Conservation (phyloP, 208 protist species). For the Acanthamoeba sp. region DNA sequence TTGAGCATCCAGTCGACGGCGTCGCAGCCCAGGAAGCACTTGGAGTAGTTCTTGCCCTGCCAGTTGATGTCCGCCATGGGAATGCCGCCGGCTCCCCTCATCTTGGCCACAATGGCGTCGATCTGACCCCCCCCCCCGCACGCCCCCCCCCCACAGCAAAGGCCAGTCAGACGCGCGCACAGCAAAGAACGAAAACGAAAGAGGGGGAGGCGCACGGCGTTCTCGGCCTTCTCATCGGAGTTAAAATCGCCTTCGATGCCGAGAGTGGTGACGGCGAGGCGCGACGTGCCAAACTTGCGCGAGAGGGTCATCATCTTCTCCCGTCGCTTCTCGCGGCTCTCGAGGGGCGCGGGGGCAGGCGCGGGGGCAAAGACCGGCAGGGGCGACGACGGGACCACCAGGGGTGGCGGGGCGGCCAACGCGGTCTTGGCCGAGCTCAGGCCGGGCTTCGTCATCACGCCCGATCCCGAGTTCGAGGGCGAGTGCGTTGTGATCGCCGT, state of each 20-base stretch:
- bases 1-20: slow-evolving; percentile 67
- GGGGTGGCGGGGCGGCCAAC: background rate
- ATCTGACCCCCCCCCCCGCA: background rate
- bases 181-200: background rate
- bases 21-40: slow-evolving; percentile 70
- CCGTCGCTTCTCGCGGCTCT: slow-evolving; percentile 33
- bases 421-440: background rate
- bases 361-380: background rate
- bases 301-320: slow-evolving; percentile 55
- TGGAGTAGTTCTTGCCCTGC: slow-evolving; percentile 68
- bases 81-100: slow-evolving; percentile 26
- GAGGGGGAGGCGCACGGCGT: background rate
- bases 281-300: slow-evolving; percentile 33
- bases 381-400: background rate
- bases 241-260: slow-evolving; percentile 27
- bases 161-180: too few species aligned
- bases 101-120: slow-evolving; percentile 69
- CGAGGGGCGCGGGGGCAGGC: background rate
- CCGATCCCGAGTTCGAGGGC: background rate
- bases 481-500: background rate
- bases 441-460: background rate
- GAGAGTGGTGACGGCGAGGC: background rate
- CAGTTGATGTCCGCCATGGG: slow-evolving; percentile 63
- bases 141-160: too few species aligned
- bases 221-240: background rate